Evolutionary conservation across 805 yeast species (phyloP).

Genomic region (Candida patagonica): DNA sequence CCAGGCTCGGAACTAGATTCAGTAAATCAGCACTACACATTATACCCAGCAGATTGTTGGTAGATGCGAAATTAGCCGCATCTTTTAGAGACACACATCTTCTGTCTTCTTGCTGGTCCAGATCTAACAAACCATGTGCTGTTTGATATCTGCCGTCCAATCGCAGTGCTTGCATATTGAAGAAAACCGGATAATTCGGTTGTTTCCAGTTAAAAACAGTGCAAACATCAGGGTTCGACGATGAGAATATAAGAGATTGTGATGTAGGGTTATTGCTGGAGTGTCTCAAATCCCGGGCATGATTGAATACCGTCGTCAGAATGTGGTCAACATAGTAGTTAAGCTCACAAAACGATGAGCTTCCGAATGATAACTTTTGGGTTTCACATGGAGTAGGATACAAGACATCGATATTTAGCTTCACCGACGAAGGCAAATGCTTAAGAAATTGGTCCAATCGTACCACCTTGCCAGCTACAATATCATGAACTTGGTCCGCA

Average conservation of each 20-base stretch:
- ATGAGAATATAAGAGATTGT: conserved; percentile 73
- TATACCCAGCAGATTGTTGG: conserved; percentile 78
- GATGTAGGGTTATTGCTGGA: conserved; percentile 19
- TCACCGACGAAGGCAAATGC: conserved; percentile 47
- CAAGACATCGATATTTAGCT: conserved; percentile 63
- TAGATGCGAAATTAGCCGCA: conserved; percentile 69
- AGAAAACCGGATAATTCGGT: conserved; percentile 92
- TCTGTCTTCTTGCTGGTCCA: conserved; percentile 22
- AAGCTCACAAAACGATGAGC: conserved; percentile 39
- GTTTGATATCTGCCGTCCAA: conserved; percentile 15
- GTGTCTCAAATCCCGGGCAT: conserved; percentile 41
- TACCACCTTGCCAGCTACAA: conserved; percentile 38
- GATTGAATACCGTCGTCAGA: conserved; percentile 62
- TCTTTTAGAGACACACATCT: conserved; percentile 59
- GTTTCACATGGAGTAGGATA: conserved; percentile 50
- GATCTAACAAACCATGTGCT: conserved; percentile 24
- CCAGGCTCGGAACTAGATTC: conserved; percentile 62
- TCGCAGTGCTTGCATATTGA: conserved; percentile 47
- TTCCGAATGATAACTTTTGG: conserved; percentile 10
- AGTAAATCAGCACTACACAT: conserved; percentile 66
- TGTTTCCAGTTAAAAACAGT: conserved; percentile 96
- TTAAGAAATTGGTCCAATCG: conserved; percentile 53
- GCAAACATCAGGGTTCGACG: conserved; percentile 83
- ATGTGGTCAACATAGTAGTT: conserved; percentile 71
- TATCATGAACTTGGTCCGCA: conserved; percentile 5